Evolutionary conservation across 768 basidiomycete genomes (phyloP), one percentile per base, ranked within the genome.

Genomic region (Lentinula sp.): DNA sequence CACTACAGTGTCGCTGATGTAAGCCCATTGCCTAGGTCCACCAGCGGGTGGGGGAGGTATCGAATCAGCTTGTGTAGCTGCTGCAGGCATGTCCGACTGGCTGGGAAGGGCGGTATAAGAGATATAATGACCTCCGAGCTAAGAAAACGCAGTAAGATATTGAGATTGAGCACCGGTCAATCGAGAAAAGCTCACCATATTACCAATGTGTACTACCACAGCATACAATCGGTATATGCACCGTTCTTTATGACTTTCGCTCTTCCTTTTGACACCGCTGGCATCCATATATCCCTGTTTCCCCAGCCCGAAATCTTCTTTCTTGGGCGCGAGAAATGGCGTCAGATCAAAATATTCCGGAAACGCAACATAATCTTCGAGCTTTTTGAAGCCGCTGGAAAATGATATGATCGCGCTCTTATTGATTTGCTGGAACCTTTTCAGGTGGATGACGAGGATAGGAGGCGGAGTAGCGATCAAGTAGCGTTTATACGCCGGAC

Each of bases 401-500:
- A 87, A 85, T 16, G 85, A 83, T 61, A 87, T 73, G 60, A 84
- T 72, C 4, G 83, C 79, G 56, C 80, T 79, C 73, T 87, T 89
- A 43, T 79, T 77, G 7, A 87, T 80, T 69, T 96, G 94, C 73
- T 96, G 93, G 75, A 98, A 98, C 50, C 95, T 84, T 76, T 98
- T 98, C 54, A 97, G 81, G 66, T 98, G 95, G 62, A 98, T 83
- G 55, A 95, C 91, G 60, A 98, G 84, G 36, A 97, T 82, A 0
- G 94, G 92, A 0, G 95, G 95, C 1, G 90, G 87, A 0, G 79
- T 81, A 15, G 87, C 84, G 71, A 98, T 91, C 62, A 98, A 86
- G 73, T 97, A 98, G 12, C 95, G 90, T 73, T 98, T 98, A 76
- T 93, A 94, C 4, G 93, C 93, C 1, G 91, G 81, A 1, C 92